Base-by-base conservation (phyloP, 176 grass and related monocot genomes). In the Musa troglodytarum region DNA sequence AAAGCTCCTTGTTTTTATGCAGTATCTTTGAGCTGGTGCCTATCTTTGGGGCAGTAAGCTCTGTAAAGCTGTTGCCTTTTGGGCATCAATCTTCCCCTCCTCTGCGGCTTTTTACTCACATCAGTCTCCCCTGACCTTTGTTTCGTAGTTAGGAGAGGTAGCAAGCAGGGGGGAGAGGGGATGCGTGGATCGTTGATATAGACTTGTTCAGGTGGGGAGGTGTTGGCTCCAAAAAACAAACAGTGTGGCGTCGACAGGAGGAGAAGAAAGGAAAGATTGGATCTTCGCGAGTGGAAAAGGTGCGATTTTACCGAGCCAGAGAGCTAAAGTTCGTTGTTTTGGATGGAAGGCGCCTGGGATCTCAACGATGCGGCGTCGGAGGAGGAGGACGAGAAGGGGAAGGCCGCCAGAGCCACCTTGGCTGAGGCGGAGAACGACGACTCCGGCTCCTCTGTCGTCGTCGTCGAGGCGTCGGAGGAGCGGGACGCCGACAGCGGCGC, bases 281-380 rank as follows among this genome's bases (percentile, higher is more conserved):
- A 56, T 56, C 9, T 74, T 74, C 25, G 21, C 2, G 23, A 11
- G 24, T 28, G 23, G 63, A 11, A 65, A 21, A 22, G 49, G 23
- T 29, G 72, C 52, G 56, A 56, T 74, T 55, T 74, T 55, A 16
- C 8, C 24, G 12, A 24, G 71, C 68, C 68, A 10, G 34, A 49
- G 14, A 16, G 10, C 22, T 21, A 65, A 65, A 65, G 22, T 21
- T 26, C 1, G 49, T 14, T 50, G 10, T 51, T 70, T 70, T 52
- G 16, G 72, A 74, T 74, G 72, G 72, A 74, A 24, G 21, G 53
- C 3, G 53, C 17, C 53, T 74, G 72, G 72, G 72, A 74, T 74
- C 72, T 74, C 51, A 74, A 74, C 24, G 52, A 54, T 53, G 72
- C 72, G 52, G 72, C 71, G 50, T 24, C 52, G 50, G 20, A 22